Base-by-base conservation (phyloP, 805 yeast genomes). In the Tetrapisispora fleetii region DNA sequence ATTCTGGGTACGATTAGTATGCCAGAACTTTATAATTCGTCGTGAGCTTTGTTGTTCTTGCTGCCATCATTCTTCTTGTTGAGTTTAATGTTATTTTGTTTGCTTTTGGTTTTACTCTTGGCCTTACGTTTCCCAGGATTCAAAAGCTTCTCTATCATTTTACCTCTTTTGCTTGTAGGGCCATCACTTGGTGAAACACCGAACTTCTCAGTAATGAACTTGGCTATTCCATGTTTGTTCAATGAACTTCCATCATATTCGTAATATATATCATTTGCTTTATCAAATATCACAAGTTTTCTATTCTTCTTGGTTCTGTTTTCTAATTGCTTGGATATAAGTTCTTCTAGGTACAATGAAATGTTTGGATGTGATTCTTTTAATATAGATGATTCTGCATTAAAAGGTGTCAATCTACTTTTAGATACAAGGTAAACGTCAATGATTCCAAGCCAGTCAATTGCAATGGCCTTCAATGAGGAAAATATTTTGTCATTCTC, bases 381-480 rank as follows among this genome's bases (percentile, higher is more conserved):
- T 21, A 54, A 48, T 11, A 32, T 19, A 21, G 37, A 38, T 4
- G 35, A 44, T 13, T 39, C 50, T 10, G 45, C 22, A 19, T 11
- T 33, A 8, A 52, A 30, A 1, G 49, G 30, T 10, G 61, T 59
- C 5, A 68, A 50, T 5, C 69, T 57, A 3, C 48, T 37, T 37
- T 58, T 61, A 10, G 69, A 36, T 68, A 62, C 60, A 68, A 73
- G 1, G 73, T 82, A 55, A 77, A 58, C 73, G 39, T 78, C 76
- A 2, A 76, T 59, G 2, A 60, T 52, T 0, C 74, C 79, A 39
- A 82, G 61, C 63, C 79, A 81, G 59, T 86, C 95, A 48, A 85
- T 71, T 2, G 91, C 88, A 51, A 87, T 66, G 1, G 84, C 67
- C 58, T 82, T 85, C 57, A 73, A 74, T 49, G 80, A 60, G 1